A percentile compares a stretch with the other conserved stretches of the same genome.
These are phyloP conservation scores for Protomyces arabidopsidicola DNA, from an alignment of 1,139 yeast species.

Conservation along the genomic window DNA sequence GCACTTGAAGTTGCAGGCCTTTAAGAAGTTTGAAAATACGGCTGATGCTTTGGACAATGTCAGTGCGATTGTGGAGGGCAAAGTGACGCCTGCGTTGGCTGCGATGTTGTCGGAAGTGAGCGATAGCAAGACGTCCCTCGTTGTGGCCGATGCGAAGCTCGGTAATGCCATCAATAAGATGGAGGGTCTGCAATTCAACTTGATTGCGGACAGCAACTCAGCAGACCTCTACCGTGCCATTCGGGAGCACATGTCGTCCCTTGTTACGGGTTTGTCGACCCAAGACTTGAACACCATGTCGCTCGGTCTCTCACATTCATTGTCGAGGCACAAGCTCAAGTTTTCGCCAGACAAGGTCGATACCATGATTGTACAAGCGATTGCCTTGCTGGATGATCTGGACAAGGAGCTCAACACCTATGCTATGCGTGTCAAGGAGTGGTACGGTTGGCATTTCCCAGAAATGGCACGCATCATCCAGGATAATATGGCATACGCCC, in stretches of 20 bases:
- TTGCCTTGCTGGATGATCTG: conserved; percentile 90
- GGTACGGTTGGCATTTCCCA: conserved; percentile 99
- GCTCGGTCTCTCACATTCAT: conserved; percentile 96
- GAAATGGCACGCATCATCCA: conserved; percentile 93
- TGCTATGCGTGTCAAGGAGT: conserved; percentile 98
- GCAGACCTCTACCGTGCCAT: conserved; percentile 92
- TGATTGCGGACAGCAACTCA: conserved; percentile 91
- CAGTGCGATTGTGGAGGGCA: conserved; percentile 85
- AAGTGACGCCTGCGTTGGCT: conserved; percentile 79
- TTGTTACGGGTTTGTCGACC: conserved; percentile 88
- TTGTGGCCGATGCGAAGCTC: conserved; percentile 91
- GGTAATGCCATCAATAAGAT: conserved; percentile 95
- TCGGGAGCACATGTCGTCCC: conserved; percentile 86
- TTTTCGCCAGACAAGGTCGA: conserved; percentile 97
- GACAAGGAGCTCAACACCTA: conserved; percentile 97
- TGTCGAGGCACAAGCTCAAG: conserved; percentile 98
- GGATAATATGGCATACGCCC: conserved; percentile 86
- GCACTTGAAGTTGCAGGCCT: conserved; percentile 86
- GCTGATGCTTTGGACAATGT: conserved; percentile 96
- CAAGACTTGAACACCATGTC: conserved; percentile 88
- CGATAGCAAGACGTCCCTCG: conserved; percentile 65
- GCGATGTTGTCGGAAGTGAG: conserved; percentile 72
- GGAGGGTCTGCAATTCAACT: conserved; percentile 73
- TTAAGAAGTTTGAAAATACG: conserved; percentile 90
- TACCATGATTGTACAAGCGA: conserved; percentile 97